Percentiles rank a stretch among this genome's conserved stretches.
Evolutionary conservation across 139 green algal species (phyloP).

Genomic region (Pleodorina starrii): DNA sequence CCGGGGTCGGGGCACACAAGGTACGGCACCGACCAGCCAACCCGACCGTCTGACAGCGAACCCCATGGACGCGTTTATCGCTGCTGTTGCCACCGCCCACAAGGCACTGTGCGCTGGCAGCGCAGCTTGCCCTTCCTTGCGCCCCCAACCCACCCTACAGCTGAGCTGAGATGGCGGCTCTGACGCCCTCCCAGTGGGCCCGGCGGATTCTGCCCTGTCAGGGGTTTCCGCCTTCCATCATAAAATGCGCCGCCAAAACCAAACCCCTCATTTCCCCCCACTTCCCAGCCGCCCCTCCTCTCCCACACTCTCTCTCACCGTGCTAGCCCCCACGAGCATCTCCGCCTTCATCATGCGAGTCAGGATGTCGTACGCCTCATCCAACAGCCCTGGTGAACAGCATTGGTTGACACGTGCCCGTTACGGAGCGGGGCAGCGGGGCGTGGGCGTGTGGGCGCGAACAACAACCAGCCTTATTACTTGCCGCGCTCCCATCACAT

Average conservation of each 20-base stretch:
- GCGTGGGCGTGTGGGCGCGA: background rate
- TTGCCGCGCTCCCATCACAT: background rate
- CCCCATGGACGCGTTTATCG: background rate
- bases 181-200: too few species aligned
- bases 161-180: too few species aligned
- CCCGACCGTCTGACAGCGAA: background rate
- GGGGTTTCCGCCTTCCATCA: too few species aligned
- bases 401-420: background rate
- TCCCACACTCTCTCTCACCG: background rate
- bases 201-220: too few species aligned
- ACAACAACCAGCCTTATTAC: background rate
- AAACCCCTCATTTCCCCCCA: background rate
- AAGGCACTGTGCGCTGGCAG: too few species aligned
- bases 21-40: too few species aligned
- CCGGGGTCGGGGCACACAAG: too few species aligned
- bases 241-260: background rate
- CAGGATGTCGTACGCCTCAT: conserved; percentile 19
- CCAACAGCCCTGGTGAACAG: conserved; percentile 4
- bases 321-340: background rate
- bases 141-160: background rate
- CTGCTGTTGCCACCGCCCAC: too few species aligned
- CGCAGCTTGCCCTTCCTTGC: too few species aligned
- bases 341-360: conserved; percentile 6
- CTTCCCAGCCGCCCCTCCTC: background rate
- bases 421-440: background rate